Base-by-base conservation (phyloP, 2,329 filamentous ascomycete genomes). In the Trichoderma gracile region DNA sequence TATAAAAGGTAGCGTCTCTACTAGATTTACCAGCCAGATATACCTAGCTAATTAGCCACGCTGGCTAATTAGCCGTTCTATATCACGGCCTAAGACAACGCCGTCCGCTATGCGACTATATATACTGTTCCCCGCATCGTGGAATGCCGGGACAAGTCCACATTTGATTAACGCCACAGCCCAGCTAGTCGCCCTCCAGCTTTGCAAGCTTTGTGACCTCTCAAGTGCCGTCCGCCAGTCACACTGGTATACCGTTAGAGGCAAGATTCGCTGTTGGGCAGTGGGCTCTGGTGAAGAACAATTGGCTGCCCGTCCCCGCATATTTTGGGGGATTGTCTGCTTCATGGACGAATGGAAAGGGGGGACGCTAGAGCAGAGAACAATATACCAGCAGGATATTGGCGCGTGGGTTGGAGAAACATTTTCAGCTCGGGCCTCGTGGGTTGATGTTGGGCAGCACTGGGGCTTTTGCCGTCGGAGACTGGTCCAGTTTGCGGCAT, bases 221-320 rank as follows among this genome's bases (percentile, higher is more conserved):
- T 21, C 17, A 43, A 30, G 53, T 17, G 38, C 53, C 30, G 30
- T 30, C 33, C 33, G 30, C 33, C 9, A 27, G 56, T 25, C 46
- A 38, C 23, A 23, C 45, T 30, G 27, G 21, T 10, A 25, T 3
- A 14, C 9, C 6, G n/a, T 42, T 17, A 30, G 15, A 25, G 56
- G 19, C 30, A 25, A 47, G 55, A 58, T 58, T 53, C 45, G 58
- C 58, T 38, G 25, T 23, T 54, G 33, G 50, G 40, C 25, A 46
- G 40, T n/a, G 49, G 40, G 45, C 25, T 50, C 47, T 30, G 40
- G 30, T 30, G 30, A 30, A 30, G 30, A 30, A 54, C 42, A 49
- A 63, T 56, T 63, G 50, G 60, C 43, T 56, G 60, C 30, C 30
- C 7, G 19, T 49, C 60, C 43, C 60, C 60, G 50, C 60, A 63